phyloP scores from a whole-genome alignment of 441 rosid genomes.

The Adansonia madagascariensis region DNA sequence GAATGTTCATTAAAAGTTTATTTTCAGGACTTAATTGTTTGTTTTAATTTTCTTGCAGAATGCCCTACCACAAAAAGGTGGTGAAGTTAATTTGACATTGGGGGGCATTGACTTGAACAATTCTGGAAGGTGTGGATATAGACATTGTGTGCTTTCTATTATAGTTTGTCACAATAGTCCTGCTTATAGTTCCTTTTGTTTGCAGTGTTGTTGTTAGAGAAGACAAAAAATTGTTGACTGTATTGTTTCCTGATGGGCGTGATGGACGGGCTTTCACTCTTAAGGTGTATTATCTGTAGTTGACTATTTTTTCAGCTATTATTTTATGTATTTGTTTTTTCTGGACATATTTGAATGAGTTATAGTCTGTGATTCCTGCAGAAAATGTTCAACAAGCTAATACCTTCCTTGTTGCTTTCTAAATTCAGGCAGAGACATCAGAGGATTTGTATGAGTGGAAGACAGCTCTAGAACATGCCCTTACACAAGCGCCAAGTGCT shows the following conservation, averaged over 20 bases:
- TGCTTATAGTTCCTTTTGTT: slow-evolving; percentile 35
- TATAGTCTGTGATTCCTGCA: slow-evolving; percentile 11
- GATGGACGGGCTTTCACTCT: slow-evolving; percentile 99
- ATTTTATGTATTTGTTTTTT: background rate
- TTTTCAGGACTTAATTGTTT: slow-evolving; percentile 6
- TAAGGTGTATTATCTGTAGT: slow-evolving; percentile 60
- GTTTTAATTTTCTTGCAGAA: slow-evolving; percentile 52
- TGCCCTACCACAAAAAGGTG: slow-evolving; percentile 86
- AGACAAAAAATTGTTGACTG: slow-evolving; percentile 92
- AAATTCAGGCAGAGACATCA: slow-evolving; percentile 82
- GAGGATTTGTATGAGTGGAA: slow-evolving; percentile 98
- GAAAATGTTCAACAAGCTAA: background rate
- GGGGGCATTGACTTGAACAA: slow-evolving; percentile 98
- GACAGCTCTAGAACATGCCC: slow-evolving; percentile 90
- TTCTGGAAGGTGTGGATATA: slow-evolving; percentile 79
- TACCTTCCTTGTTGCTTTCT: slow-evolving; percentile 20
- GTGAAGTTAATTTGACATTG: slow-evolving; percentile 90
- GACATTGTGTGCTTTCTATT: slow-evolving; percentile 27
- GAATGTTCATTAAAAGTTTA: background rate
- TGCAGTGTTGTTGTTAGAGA: slow-evolving; percentile 96
- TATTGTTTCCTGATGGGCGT: slow-evolving; percentile 97
- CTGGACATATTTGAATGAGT: slow-evolving; percentile 7
- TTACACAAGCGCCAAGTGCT: slow-evolving; percentile 95
- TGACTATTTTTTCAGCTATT: slow-evolving; percentile 26
- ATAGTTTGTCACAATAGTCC: slow-evolving; percentile 29